Conservation (phyloP, 768 basidiomycete species). For the Piloderma croceum region DNA sequence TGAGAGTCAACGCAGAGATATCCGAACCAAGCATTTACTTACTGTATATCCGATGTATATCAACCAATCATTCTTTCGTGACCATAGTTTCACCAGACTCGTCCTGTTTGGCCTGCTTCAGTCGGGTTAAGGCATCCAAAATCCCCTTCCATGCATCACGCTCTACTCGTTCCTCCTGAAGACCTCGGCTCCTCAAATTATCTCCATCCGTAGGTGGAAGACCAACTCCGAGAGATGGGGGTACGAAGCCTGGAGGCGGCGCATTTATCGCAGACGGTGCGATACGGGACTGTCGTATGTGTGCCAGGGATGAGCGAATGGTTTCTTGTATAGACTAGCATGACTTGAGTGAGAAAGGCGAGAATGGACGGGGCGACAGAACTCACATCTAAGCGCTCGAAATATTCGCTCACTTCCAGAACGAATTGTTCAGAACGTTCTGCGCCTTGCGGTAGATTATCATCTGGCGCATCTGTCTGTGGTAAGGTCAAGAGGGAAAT, state of each 20-base stretch:
- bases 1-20: too few relatives aligned
- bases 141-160: conserved; percentile 76
- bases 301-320: conserved; percentile 73
- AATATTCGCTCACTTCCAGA: conserved; percentile 79
- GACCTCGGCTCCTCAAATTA: conserved; percentile 44
- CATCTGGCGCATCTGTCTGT: conserved; percentile 67
- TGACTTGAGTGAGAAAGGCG: background rate
- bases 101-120: conserved; percentile 44
- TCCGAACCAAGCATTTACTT: too few relatives aligned
- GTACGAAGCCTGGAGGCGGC: conserved; percentile 65
- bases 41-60: too few relatives aligned
- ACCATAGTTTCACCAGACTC: conserved; percentile 9
- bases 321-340: conserved; percentile 66
- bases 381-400: conserved; percentile 72
- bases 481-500: conserved; percentile 78
- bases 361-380: background rate
- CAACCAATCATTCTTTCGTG: conserved; percentile 2
- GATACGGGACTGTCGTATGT: conserved; percentile 76
- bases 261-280: conserved; percentile 86
- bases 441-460: conserved; percentile 69
- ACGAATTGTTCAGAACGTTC: conserved; percentile 85
- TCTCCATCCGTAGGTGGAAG: conserved; percentile 42
- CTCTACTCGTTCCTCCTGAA: conserved; percentile 74
- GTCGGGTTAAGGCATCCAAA: conserved; percentile 56
- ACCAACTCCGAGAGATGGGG: conserved; percentile 74